Evolutionary conservation across 768 basidiomycete genomes (phyloP).

Genomic region (Calocera cornea): DNA sequence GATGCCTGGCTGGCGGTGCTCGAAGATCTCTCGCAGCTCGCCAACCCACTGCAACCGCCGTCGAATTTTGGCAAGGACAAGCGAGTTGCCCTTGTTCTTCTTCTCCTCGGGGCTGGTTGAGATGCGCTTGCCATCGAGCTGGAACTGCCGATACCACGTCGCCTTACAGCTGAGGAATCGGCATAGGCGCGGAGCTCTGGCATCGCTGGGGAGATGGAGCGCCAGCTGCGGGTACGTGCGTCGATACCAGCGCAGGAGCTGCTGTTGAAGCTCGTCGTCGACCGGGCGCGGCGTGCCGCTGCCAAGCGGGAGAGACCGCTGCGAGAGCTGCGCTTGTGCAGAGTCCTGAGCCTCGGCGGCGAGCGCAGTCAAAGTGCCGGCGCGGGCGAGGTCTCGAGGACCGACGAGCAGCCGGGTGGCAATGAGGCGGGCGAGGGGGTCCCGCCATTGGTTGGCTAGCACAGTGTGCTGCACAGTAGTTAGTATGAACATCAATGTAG

Average conservation of each 20-base stretch:
- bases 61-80: not conserved
- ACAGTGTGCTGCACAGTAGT: not conserved
- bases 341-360: not conserved
- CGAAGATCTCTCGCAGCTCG: not conserved
- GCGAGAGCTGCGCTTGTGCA: not conserved
- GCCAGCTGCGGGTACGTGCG: not conserved
- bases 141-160: not conserved
- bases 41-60: not conserved
- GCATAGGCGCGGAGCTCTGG: not conserved
- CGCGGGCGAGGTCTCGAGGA: not conserved
- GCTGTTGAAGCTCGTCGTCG: too few relatives aligned
- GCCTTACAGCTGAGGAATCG: not conserved
- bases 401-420: not conserved
- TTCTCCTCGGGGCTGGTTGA: not conserved
- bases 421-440: not conserved
- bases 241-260: too few relatives aligned
- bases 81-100: not conserved
- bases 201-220: not conserved
- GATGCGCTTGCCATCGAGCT: not conserved
- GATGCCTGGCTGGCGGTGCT: not conserved
- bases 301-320: not conserved
- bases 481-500: not conserved
- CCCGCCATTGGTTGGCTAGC: not conserved
- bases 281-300: not conserved
- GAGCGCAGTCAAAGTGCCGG: not conserved